phyloP scores from a whole-genome alignment of 225 moss, liverwort and hornwort species.

The Lunularia cruciata region DNA sequence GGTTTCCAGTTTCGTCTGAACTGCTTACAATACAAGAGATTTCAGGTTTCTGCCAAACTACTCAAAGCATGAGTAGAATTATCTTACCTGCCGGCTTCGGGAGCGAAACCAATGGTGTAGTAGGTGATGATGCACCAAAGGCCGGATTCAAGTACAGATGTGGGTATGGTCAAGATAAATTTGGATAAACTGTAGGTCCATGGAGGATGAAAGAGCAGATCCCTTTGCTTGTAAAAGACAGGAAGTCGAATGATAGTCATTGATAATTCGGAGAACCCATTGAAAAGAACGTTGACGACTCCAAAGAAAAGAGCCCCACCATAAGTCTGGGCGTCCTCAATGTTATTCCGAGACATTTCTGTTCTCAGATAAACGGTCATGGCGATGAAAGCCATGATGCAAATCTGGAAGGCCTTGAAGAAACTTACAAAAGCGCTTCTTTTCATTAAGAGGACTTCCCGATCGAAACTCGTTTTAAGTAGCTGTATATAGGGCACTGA shows the following conservation, averaged over 20 bases:
- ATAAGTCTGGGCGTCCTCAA: conserved; percentile 57
- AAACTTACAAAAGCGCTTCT: conserved; percentile 61
- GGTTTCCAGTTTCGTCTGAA: too few relatives aligned
- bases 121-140: conserved; percentile 68
- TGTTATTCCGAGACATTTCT: conserved; percentile 46
- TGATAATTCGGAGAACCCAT: conserved; percentile 71
- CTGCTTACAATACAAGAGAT: too few relatives aligned
- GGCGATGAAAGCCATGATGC: conserved; percentile 57
- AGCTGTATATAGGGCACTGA: conserved; percentile 50
- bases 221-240: conserved; percentile 77
- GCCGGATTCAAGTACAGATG: conserved; percentile 57
- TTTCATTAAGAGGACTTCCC: conserved; percentile 56
- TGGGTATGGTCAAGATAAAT: conserved; percentile 55
- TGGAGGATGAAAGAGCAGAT: conserved; percentile 73
- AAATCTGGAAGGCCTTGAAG: conserved; percentile 62
- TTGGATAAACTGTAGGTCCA: conserved; percentile 74
- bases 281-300: conserved; percentile 71
- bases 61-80: too few relatives aligned
- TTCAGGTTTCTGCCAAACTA: too few relatives aligned
- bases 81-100: conserved; percentile 64
- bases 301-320: conserved; percentile 65
- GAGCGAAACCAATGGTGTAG: conserved; percentile 75
- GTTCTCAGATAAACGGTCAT: conserved; percentile 74
- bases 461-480: conserved; percentile 50
- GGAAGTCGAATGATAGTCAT: conserved; percentile 71